A percentile compares a stretch with the other conserved stretches of the same genome.
These are phyloP conservation scores for Penicillium salamii DNA, from an alignment of 495 filamentous ascomycete species.

Conservation along the genomic window DNA sequence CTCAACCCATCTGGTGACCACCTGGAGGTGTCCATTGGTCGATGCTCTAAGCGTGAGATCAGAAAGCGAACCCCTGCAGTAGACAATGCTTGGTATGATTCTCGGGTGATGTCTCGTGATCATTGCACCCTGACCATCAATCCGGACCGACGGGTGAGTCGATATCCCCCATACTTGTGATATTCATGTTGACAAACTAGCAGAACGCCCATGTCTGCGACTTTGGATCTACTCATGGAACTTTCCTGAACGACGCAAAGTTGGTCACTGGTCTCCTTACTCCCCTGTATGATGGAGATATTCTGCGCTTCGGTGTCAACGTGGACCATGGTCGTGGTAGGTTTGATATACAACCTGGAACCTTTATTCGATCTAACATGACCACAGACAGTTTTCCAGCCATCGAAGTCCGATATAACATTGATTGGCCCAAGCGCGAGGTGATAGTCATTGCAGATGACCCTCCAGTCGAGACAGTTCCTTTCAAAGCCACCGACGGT, in stretches of 20 bases:
- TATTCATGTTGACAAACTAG: conserved; percentile 16
- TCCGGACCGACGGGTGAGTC: conserved; percentile 41
- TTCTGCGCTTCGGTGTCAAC: conserved; percentile 53
- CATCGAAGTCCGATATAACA: conserved; percentile 33
- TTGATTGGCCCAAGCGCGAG: conserved; percentile 27
- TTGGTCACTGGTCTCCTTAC: conserved; percentile 34
- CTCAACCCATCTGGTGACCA: conserved; percentile 17
- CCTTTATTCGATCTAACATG: neutral
- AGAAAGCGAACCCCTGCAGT: conserved; percentile 48
- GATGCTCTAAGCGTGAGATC: conserved; percentile 55
- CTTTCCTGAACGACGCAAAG: conserved; percentile 46
- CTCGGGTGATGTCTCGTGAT: conserved; percentile 74
- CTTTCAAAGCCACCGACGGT: conserved; percentile 1
- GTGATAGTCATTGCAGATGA: neutral
- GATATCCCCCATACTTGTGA: neutral
- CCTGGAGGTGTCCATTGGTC: conserved; percentile 45
- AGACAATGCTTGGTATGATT: conserved; percentile 75
- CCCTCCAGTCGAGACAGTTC: no score
- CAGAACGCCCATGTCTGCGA: conserved; percentile 47
- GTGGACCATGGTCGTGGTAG: conserved; percentile 51
- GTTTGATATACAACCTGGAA: conserved; percentile 4
- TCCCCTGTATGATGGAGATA: conserved; percentile 40
- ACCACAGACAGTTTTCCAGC: conserved; percentile 39
- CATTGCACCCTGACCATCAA: conserved; percentile 63
- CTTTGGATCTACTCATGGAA: conserved; percentile 57